Conservation (phyloP, 108 stramenopile species). For the Skeletonema grethae region DNA sequence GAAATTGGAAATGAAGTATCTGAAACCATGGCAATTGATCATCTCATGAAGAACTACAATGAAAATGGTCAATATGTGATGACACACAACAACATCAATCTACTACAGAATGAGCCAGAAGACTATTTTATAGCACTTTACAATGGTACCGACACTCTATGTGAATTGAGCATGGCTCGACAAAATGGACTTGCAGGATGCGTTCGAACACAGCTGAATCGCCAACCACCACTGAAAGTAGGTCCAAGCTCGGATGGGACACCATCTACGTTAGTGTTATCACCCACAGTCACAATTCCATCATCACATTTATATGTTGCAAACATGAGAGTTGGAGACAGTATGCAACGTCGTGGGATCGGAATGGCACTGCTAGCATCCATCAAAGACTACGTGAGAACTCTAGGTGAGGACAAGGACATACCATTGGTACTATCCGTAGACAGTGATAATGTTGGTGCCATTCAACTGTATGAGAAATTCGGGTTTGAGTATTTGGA, state of each 20-base stretch:
- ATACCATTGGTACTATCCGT: constrained; percentile 26
- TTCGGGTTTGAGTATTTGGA: constrained; percentile 36
- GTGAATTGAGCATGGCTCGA: background rate
- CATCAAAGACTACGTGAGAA: constrained; percentile 10
- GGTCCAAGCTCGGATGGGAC: background rate
- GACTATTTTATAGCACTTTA: constrained; percentile 30
- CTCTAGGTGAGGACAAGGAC: constrained; percentile 3
- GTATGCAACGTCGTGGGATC: constrained; percentile 19
- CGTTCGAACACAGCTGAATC: background rate
- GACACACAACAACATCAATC: background rate
- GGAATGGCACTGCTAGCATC: constrained; percentile 24
- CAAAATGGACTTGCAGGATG: background rate
- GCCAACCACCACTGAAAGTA: background rate
- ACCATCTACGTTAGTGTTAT: background rate
- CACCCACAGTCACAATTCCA: background rate
- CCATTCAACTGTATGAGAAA: constrained; percentile 30
- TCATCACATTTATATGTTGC: constrained; percentile 36
- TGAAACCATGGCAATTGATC: constrained; percentile 21
- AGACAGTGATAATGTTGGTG: constrained; percentile 30
- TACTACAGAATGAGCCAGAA: constrained; percentile 8
- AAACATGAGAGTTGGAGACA: constrained; percentile 33
- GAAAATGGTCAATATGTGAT: constrained; percentile 28
- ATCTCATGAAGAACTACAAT: constrained; percentile 30
- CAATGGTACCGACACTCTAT: background rate
- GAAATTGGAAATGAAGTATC: background rate